Evolutionary conservation across 352 stramenopile species (phyloP).

Genomic region (Aphanomyces astaci): DNA sequence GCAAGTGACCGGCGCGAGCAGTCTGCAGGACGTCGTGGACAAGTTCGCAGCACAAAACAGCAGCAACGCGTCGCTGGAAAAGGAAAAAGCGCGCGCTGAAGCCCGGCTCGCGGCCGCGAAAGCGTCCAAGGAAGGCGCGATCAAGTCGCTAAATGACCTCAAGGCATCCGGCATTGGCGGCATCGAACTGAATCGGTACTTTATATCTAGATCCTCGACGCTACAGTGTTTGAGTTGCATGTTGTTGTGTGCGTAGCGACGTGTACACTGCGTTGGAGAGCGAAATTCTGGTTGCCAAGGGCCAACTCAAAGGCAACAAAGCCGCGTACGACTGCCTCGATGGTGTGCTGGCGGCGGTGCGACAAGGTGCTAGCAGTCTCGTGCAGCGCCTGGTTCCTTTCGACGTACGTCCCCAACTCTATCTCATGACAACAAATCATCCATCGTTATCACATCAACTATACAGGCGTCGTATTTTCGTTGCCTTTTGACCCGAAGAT

Average conservation of each 20-base stretch:
- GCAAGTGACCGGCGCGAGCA: constrained; percentile 46
- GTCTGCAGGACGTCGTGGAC: constrained; percentile 51
- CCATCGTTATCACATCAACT: too few relatives aligned
- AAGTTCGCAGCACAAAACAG: constrained; percentile 57
- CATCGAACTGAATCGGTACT: constrained; percentile 56
- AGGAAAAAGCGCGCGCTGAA: constrained; percentile 63
- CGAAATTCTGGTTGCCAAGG: constrained; percentile 67
- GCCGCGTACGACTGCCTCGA: constrained; percentile 61
- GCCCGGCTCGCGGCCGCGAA: constrained; percentile 41
- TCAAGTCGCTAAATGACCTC: constrained; percentile 62
- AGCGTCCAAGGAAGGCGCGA: constrained; percentile 51
- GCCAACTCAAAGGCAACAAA: constrained; percentile 69
- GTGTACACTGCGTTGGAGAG: constrained; percentile 71
- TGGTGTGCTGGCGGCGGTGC: constrained; percentile 61
- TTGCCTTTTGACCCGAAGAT: too few relatives aligned
- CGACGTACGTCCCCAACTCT: too few relatives aligned
- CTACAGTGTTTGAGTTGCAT: background rate
- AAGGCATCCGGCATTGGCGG: constrained; percentile 69
- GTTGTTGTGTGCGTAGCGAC: constrained; percentile 25
- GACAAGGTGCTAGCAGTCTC: constrained; percentile 63
- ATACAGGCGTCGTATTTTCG: too few relatives aligned
- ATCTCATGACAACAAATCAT: too few relatives aligned
- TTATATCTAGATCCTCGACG: too few relatives aligned
- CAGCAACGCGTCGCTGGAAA: constrained; percentile 56
- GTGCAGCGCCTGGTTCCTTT: constrained; percentile 58